Evolutionary conservation across 1,284 basidiomycete species (phyloP).

Genomic region (Sutorius eximius): DNA sequence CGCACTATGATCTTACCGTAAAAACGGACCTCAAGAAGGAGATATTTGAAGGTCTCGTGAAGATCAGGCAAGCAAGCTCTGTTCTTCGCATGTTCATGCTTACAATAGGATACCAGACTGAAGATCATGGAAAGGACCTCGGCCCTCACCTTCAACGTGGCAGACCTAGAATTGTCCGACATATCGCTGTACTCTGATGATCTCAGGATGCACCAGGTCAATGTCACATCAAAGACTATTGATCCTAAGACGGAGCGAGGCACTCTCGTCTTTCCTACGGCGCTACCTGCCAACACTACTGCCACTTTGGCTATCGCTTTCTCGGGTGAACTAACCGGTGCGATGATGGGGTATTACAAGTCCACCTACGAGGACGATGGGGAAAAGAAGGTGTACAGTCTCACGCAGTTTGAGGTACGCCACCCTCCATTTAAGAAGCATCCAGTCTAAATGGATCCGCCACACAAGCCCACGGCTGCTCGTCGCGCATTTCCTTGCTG

Average conservation of each 20-base stretch:
- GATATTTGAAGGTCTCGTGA: conserved; percentile 77
- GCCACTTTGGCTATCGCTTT: conserved; percentile 65
- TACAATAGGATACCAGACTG: conserved; percentile 49
- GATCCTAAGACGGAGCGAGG: conserved; percentile 67
- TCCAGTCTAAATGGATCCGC: conserved; percentile 30
- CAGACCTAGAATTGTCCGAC: conserved; percentile 68
- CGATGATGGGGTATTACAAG: conserved; percentile 76
- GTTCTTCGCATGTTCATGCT: not conserved
- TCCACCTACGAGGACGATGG: conserved; percentile 57
- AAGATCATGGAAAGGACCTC: conserved; percentile 69
- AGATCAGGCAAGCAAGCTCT: conserved; percentile 57
- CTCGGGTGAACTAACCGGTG: conserved; percentile 61
- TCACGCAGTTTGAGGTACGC: conserved; percentile 81
- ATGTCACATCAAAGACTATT: conserved; percentile 49
- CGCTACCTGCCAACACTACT: conserved; percentile 61
- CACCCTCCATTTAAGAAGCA: not conserved
- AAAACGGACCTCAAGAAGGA: conserved; percentile 80
- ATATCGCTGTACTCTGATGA: conserved; percentile 64
- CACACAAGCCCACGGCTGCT: conserved; percentile 80
- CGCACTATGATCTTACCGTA: conserved; percentile 83
- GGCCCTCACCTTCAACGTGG: conserved; percentile 70
- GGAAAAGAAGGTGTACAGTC: conserved; percentile 64
- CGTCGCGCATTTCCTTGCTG: conserved; percentile 84
- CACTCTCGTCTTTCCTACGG: conserved; percentile 54
- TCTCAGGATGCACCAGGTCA: conserved; percentile 53